Percentiles rank a stretch among this genome's conserved stretches.
phyloP scores from a whole-genome alignment of 192 early-diverging fungal species.

The Backusella liffmaniae region DNA sequence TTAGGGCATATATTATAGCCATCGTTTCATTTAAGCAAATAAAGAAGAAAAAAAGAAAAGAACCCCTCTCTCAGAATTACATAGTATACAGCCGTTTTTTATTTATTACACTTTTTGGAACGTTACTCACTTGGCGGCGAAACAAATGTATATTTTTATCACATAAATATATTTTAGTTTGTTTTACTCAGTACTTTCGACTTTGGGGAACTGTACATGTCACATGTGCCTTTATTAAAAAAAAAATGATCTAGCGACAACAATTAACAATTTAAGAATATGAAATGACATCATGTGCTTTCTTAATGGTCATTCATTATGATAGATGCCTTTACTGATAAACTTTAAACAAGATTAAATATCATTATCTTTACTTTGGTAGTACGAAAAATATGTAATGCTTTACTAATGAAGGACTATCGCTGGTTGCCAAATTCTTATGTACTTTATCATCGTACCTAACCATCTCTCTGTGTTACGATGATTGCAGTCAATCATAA shows the following conservation, averaged over 20 bases:
- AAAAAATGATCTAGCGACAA: background rate
- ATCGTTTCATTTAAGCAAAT: background rate
- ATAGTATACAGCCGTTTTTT: background rate
- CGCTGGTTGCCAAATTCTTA: background rate
- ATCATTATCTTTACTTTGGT: background rate
- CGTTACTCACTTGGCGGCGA: background rate
- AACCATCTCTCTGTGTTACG: background rate
- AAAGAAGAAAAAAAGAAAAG: background rate
- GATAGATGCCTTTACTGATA: background rate
- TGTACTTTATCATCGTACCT: background rate
- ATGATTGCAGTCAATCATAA: background rate
- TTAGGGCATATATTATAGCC: background rate
- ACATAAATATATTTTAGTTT: background rate
- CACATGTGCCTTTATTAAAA: background rate
- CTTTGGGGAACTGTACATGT: background rate
- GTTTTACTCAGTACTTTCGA: background rate
- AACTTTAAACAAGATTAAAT: background rate
- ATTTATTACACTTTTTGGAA: background rate
- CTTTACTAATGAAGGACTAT: background rate
- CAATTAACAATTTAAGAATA: background rate
- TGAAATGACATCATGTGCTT: background rate
- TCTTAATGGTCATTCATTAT: background rate
- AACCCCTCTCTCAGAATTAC: background rate
- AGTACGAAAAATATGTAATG: background rate
- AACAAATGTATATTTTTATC: background rate